Base-by-base conservation (phyloP, 2,329 filamentous ascomycete genomes). In the Bisporella sp. region DNA sequence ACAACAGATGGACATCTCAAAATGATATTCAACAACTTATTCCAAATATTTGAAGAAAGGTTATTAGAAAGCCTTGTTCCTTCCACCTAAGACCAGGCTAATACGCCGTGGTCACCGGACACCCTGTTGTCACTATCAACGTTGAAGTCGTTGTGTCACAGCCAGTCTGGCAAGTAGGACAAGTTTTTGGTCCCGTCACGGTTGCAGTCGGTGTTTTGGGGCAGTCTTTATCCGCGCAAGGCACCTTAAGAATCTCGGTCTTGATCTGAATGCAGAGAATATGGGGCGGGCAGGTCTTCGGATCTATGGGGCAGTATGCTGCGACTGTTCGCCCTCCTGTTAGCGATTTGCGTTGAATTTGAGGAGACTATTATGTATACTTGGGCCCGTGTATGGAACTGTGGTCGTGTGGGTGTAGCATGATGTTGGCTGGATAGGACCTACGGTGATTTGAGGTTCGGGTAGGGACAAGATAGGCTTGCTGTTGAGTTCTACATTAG, bases 151-250 rank as follows among this genome's bases (percentile, higher is more conserved):
- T 31, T 9, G 51, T 57, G 1, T 3, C 47, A 33, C 57, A 59
- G 4, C 54, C 54, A 13, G n/a, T 49, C 21, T 51, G 46, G 47
- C 57, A 61, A 30, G 43, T 55, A 21, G 52, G 41, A 42, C 54
- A 59, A 6, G 13, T 41, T 6, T 31, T 44, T 11, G 48, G 30
- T 5, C 32, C 53, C 28, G 58, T 59, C 4, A 53, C 52, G 5
- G 55, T 59, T 6, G 54, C 53, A 2, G 58, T 60, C 41, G 57
- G 51, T 28, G 58, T 60, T 28, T 37, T 42, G n/a, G 56, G 53
- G 43, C 58, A 58, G 6, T 43, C 43, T 6, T 44, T 40, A 13
- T 58, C 46, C 4, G 39, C 21, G 11, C 54, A 55, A 6, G 55
- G 57, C 6, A 58, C 45, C 5, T 46, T 48, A 13, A 51, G 31